A percentile compares a stretch with the other conserved stretches of the same genome.
phyloP scores from a whole-genome alignment of 345 rosid genomes.

The Lenwebbia sp. region DNA sequence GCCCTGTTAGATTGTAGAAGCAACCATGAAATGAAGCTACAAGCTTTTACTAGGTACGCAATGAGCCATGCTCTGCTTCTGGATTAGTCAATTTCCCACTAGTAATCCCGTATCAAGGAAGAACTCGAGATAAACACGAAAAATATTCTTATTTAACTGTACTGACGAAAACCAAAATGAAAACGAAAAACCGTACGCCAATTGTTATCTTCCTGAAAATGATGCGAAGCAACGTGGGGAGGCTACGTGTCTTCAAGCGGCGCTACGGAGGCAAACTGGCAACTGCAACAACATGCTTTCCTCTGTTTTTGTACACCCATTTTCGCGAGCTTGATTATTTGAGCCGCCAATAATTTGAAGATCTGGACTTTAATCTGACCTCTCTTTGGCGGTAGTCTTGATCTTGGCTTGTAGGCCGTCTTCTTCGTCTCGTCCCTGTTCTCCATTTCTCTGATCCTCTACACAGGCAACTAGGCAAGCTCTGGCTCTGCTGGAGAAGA shows the following conservation, averaged over 20 bases:
- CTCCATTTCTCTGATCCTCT: background rate
- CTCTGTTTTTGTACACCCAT: background rate
- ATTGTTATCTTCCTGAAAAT: background rate
- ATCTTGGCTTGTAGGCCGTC: background rate
- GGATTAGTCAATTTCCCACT: background rate
- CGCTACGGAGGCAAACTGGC: background rate
- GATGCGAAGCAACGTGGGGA: background rate
- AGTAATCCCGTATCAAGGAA: background rate
- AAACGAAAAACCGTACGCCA: background rate
- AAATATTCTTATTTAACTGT: background rate
- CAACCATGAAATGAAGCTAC: background rate
- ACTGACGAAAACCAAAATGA: background rate
- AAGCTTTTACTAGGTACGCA: background rate
- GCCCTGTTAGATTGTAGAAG: background rate
- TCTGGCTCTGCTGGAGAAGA: background rate
- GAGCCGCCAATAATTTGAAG: background rate
- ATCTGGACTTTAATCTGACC: conserved; percentile 6
- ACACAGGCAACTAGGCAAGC: background rate
- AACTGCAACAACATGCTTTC: background rate
- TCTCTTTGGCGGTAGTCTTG: conserved; percentile 4
- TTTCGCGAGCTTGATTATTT: background rate
- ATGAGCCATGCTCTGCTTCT: background rate
- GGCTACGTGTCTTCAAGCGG: background rate
- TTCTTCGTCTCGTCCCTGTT: background rate
- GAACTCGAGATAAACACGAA: background rate